phyloP scores from a whole-genome alignment of 2,329 filamentous ascomycete genomes.

The Pseudogymnoascus sp. region DNA sequence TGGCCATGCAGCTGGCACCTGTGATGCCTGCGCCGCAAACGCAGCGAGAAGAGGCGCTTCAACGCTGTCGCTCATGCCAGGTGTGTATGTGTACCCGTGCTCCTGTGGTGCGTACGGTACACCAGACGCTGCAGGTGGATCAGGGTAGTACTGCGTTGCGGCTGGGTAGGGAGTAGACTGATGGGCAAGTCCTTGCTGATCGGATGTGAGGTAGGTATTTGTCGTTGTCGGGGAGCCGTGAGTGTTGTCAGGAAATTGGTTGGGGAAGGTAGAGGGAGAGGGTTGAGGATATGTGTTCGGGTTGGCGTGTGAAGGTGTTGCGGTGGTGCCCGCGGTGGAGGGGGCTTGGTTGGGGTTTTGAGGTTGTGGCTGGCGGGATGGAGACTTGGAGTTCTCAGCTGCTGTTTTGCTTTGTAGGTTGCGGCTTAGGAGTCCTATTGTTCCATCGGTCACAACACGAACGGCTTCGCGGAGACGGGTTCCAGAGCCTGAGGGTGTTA shows the following conservation, averaged over 20 bases:
- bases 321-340: neutral
- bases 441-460: constrained; percentile 39
- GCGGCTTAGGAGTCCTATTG: constrained; percentile 38
- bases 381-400: neutral
- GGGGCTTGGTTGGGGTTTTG: constrained; percentile 1
- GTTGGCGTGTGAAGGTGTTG: neutral
- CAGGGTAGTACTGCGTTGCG: constrained; percentile 27
- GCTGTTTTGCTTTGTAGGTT: constrained; percentile 29
- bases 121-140: constrained; percentile 15
- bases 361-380: neutral
- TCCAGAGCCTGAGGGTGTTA: constrained; percentile 34
- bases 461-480: constrained; percentile 39
- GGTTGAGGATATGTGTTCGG: constrained; percentile 11
- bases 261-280: constrained; percentile 7
- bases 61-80: constrained; percentile 13
- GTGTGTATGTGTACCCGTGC: constrained; percentile 17
- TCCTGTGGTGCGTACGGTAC: constrained; percentile 21
- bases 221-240: constrained; percentile 12
- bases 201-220: constrained; percentile 15
- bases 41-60: constrained; percentile 23
- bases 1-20: constrained; percentile 27
- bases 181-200: constrained; percentile 19
- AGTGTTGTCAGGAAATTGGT: constrained; percentile 13
- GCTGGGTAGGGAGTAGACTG: constrained; percentile 25
- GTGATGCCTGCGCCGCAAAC: constrained; percentile 22